Percentiles rank a stretch among this genome's conserved stretches.
phyloP scores from a whole-genome alignment of 352 stramenopile genomes.

The Globisporangium paddicum region DNA sequence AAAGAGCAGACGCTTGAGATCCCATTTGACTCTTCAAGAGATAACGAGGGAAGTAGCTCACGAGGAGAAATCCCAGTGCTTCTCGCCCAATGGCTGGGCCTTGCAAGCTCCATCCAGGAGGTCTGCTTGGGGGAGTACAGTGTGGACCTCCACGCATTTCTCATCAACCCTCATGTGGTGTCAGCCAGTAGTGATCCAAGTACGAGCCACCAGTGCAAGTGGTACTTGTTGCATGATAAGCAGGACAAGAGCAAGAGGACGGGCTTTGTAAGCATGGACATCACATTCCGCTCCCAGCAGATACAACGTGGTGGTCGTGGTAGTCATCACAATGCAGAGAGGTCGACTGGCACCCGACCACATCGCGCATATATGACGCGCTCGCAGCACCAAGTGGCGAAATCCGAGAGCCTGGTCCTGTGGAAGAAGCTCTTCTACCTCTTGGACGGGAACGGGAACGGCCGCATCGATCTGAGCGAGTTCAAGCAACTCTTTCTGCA shows the following conservation, averaged over 20 bases:
- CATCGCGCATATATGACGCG: background rate
- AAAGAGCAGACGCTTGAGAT: conserved; percentile 2
- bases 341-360: no score
- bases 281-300: conserved; percentile 10
- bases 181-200: background rate
- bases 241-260: conserved; percentile 13
- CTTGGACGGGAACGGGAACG: conserved; percentile 50
- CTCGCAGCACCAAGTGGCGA: background rate
- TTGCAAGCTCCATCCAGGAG: conserved; percentile 19
- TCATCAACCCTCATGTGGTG: background rate
- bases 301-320: background rate
- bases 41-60: background rate
- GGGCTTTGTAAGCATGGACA: conserved; percentile 15
- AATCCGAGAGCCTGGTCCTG: conserved; percentile 25
- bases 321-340: no score
- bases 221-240: conserved; percentile 21
- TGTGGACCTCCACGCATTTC: conserved; percentile 14
- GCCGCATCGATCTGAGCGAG: conserved; percentile 47
- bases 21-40: conserved; percentile 4
- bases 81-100: conserved; percentile 18
- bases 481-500: conserved; percentile 42
- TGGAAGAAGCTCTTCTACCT: conserved; percentile 77
- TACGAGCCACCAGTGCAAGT: conserved; percentile 2
- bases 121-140: conserved; percentile 23
- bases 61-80: conserved; percentile 11